Evolutionary conservation across 1,139 yeast genomes (phyloP), one percentile per base, ranked within the genome.

Genomic region (Candida sp.): DNA sequence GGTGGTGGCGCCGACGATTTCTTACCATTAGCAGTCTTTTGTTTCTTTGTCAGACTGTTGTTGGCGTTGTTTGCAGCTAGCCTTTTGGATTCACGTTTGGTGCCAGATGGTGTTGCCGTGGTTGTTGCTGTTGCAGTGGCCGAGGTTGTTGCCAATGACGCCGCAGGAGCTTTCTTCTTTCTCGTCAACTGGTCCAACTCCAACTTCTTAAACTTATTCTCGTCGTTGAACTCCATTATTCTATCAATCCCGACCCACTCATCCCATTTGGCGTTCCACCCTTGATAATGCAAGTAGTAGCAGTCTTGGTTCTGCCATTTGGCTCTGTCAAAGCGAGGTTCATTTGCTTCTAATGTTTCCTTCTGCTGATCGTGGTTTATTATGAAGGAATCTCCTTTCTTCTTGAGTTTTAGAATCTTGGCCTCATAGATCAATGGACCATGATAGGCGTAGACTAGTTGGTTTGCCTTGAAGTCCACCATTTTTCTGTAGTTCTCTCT

Each of bases 211-310:
- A 84, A 71, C 52, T 78, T 63, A 63, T 89, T 92, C 58, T 87
- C 96, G 42, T 85, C 88, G 48, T 80, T 89, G 63, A 79, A 77
- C 57, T 84, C 87, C 63, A 90, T 72, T 8, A 93, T 80, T 40
- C 98, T 74, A 47, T 83, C 86, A 7, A 71, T 69, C 0, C 84
- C 80, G 0, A 94, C 96, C 99, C 99, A 94, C 67, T 94, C 99
- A 66, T 94, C 98, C 98, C 98, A 93, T 56, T 93, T 86, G 23
- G 86, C 71, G 63, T 92, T 94, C 99, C 99, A 94, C 2, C 99
- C 98, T 62, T 87, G 90, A 69, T 94, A 94, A 65, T 94, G 99
- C 7, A 94, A 83, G 58, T 77, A 86, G 67, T 84, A 93, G 51
- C 53, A 49, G 8, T 52, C 47, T 39, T 47, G 47, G n/a, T 42